Evolutionary conservation across 352 stramenopile species (phyloP).

Genomic region (Phytophthora foliorum): DNA sequence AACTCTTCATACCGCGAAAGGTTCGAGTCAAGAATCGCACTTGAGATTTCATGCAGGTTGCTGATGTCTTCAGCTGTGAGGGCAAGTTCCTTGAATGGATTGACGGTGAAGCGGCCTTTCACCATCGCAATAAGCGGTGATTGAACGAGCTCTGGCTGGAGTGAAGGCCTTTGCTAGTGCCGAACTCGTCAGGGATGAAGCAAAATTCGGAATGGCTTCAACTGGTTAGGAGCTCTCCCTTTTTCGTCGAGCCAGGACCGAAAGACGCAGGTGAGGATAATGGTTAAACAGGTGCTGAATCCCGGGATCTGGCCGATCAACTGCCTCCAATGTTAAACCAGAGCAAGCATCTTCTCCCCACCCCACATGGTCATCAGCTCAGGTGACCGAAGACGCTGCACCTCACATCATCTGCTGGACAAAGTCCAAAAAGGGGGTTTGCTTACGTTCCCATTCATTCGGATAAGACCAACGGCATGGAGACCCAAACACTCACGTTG

Average conservation of each 20-base stretch:
- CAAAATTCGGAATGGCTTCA: constrained; percentile 25
- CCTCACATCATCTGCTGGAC: not conserved
- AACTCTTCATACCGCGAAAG: constrained; percentile 43
- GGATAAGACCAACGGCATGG: constrained; percentile 31
- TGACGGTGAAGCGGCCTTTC: constrained; percentile 47
- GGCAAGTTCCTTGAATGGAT: constrained; percentile 42
- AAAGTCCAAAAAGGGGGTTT: not conserved
- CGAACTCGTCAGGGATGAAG: constrained; percentile 22
- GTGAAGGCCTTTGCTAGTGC: not conserved
- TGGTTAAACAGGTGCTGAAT: constrained; percentile 24
- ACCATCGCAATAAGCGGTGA: constrained; percentile 20
- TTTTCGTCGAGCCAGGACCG: not conserved
- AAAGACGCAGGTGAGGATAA: constrained; percentile 3
- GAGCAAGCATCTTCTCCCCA: constrained; percentile 24
- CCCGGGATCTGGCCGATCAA: not conserved
- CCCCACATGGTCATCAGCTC: constrained; percentile 19
- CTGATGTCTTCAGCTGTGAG: constrained; percentile 31
- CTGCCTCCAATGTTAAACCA: constrained; percentile 25
- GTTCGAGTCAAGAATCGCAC: constrained; percentile 39
- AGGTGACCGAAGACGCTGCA: constrained; percentile 21
- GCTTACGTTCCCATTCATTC: not conserved
- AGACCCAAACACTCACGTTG: not conserved
- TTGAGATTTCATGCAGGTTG: constrained; percentile 42
- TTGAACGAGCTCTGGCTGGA: not conserved
- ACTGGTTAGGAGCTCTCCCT: constrained; percentile 4